Percentiles rank a stretch among this genome's conserved stretches.
phyloP scores from a whole-genome alignment of 768 basidiomycete species.

The Suillus paluster region DNA sequence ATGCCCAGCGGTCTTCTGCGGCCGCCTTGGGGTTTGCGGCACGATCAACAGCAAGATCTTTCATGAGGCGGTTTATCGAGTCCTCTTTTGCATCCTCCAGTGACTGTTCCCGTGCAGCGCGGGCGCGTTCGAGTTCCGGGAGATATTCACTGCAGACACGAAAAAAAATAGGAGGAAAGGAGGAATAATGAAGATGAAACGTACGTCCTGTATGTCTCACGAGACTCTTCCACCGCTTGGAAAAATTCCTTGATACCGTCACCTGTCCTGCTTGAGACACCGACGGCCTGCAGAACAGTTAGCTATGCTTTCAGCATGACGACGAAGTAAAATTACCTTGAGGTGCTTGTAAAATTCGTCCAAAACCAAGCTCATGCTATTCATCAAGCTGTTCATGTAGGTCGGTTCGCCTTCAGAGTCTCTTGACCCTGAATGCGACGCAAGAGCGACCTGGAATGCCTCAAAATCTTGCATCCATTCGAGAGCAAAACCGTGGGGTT shows the following conservation, averaged over 20 bases:
- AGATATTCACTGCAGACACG: constrained; percentile 78
- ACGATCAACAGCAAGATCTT: constrained; percentile 78
- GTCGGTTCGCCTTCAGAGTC: constrained; percentile 90
- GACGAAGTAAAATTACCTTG: constrained; percentile 56
- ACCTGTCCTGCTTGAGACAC: constrained; percentile 96
- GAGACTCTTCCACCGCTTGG: constrained; percentile 84
- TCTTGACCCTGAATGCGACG: constrained; percentile 64
- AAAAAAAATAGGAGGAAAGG: not conserved
- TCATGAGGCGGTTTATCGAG: constrained; percentile 76
- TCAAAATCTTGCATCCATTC: constrained; percentile 99
- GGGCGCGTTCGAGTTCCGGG: constrained; percentile 82
- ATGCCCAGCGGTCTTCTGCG: constrained; percentile 65
- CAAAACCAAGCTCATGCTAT: constrained; percentile 96
- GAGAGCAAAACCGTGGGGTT: constrained; percentile 86
- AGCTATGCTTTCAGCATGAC: not conserved
- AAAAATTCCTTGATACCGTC: constrained; percentile 92
- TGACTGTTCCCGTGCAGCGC: constrained; percentile 62
- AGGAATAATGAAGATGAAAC: constrained; percentile 23
- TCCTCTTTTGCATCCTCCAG: constrained; percentile 73
- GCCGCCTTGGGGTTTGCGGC: constrained; percentile 62
- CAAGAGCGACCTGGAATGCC: constrained; percentile 87
- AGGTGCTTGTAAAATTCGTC: constrained; percentile 99
- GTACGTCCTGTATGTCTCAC: constrained; percentile 88
- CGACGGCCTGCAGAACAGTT: constrained; percentile 69
- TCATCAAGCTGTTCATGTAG: constrained; percentile 99